phyloP scores from a whole-genome alignment of 2,329 filamentous ascomycete genomes.

The Grosmannia huntii region DNA sequence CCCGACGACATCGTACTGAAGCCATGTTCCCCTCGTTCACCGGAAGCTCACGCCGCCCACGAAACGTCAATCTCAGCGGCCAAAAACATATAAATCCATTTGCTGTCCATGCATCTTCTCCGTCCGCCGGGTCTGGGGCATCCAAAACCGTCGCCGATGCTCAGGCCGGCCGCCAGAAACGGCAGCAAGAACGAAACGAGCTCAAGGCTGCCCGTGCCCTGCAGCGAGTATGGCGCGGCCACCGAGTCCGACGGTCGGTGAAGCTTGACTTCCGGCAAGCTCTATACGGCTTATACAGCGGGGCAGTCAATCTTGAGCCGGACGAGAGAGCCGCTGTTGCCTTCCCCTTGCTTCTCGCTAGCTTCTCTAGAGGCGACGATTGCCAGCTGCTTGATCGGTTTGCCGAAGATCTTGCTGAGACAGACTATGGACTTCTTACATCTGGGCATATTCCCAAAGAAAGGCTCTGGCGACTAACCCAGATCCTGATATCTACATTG shows the following conservation, averaged over 20 bases:
- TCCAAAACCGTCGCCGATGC: constrained; percentile 73
- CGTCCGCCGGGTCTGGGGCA: constrained; percentile 45
- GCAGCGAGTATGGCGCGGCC: constrained; percentile 73
- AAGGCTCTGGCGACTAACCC: constrained; percentile 23
- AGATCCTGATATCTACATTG: constrained; percentile 24
- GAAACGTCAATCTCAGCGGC: constrained; percentile 90
- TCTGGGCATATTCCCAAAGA: constrained; percentile 17
- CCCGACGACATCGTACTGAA: neutral
- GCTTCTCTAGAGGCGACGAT: constrained; percentile 38
- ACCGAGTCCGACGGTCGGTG: constrained; percentile 47
- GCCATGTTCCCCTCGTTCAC: constrained; percentile 87
- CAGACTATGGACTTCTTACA: constrained; percentile 23
- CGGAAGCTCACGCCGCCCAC: constrained; percentile 68
- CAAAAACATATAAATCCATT: constrained; percentile 66
- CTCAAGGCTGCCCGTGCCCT: constrained; percentile 61
- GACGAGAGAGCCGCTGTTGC: constrained; percentile 25
- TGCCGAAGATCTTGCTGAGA: constrained; percentile 27
- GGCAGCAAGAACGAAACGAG: constrained; percentile 69
- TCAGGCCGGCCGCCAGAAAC: constrained; percentile 69
- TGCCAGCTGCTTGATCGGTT: constrained; percentile 33
- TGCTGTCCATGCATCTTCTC: constrained; percentile 45
- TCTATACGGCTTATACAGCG: constrained; percentile 49
- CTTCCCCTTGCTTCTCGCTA: constrained; percentile 34
- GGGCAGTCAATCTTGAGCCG: constrained; percentile 16
- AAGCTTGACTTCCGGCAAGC: constrained; percentile 42